Evolutionary conservation across 2,329 filamentous ascomycete genomes (phyloP).

Genomic region (Trichoderma breve): DNA sequence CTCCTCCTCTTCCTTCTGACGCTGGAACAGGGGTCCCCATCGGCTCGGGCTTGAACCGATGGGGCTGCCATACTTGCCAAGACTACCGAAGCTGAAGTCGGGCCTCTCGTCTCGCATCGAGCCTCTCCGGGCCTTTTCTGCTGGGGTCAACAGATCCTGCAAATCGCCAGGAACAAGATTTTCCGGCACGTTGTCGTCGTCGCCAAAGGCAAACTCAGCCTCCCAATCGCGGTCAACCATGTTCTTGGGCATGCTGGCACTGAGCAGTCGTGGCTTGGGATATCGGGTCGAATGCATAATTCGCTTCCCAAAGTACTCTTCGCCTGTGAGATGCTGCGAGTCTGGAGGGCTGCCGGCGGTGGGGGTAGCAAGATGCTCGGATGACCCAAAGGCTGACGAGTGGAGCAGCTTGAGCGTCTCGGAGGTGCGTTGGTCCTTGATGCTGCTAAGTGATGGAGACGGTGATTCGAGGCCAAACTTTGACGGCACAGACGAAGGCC

Average conservation of each 20-base stretch:
- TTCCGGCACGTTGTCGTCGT: conserved; percentile 56
- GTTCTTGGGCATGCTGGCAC: conserved; percentile 66
- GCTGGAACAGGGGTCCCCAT: conserved; percentile 60
- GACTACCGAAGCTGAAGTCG: conserved; percentile 37
- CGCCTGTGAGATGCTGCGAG: conserved; percentile 51
- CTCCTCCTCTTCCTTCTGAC: conserved; percentile 59
- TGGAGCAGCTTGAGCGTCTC: conserved; percentile 64
- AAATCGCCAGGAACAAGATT: conserved; percentile 71
- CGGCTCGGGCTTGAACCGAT: conserved; percentile 58
- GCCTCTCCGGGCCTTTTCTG: conserved; percentile 64
- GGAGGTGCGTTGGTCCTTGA: conserved; percentile 59
- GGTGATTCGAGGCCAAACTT: conserved; percentile 89
- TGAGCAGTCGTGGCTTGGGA: conserved; percentile 64
- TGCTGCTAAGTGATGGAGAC: conserved; percentile 67
- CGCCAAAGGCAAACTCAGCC: conserved; percentile 68
- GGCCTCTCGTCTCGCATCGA: conserved; percentile 52
- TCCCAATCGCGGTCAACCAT: conserved; percentile 65
- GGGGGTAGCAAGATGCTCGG: conserved; percentile 58
- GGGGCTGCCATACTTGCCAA: conserved; percentile 61
- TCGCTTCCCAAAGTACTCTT: conserved; percentile 68
- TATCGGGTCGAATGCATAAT: conserved; percentile 67
- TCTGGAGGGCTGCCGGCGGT: conserved; percentile 47
- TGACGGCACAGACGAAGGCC: conserved; percentile 88
- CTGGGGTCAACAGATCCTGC: conserved; percentile 64
- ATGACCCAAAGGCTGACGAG: conserved; percentile 65